A percentile compares a stretch with the other conserved stretches of the same genome.
These are phyloP conservation scores for Alternaria sp. DNA, from an alignment of 2,329 filamentous ascomycete species.

Conservation along the genomic window DNA sequence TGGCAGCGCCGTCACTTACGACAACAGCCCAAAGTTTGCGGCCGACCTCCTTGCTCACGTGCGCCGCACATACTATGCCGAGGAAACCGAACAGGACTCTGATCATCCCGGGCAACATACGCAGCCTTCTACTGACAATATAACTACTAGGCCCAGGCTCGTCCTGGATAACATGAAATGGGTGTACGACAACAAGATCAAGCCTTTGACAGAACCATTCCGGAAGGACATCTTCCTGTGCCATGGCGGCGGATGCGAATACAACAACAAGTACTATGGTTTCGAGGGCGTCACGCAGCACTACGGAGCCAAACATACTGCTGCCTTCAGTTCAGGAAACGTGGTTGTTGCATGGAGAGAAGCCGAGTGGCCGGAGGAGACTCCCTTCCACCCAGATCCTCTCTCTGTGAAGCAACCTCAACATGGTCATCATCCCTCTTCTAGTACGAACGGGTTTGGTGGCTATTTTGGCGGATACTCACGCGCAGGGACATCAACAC, in stretches of 20 bases:
- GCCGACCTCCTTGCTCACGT: constrained; percentile 73
- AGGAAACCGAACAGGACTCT: constrained; percentile 61
- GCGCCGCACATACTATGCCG: constrained; percentile 69
- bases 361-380: constrained; percentile 76
- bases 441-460: constrained; percentile 32
- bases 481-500: constrained; percentile 46
- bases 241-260: constrained; percentile 66
- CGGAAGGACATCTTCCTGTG: constrained; percentile 79
- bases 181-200: constrained; percentile 80
- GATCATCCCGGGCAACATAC: constrained; percentile 26
- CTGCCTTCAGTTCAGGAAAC: constrained; percentile 70
- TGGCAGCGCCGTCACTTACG: constrained; percentile 67
- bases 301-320: constrained; percentile 82
- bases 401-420: constrained; percentile 51
- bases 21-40: constrained; percentile 72
- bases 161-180: constrained; percentile 87
- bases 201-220: constrained; percentile 68
- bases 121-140: constrained; percentile 9
- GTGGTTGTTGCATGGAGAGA: constrained; percentile 77
- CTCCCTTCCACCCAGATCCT: constrained; percentile 73
- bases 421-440: constrained; percentile 35
- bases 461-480: constrained; percentile 47
- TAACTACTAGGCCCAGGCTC: constrained; percentile 65
- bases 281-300: constrained; percentile 84
- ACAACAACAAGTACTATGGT: constrained; percentile 70